phyloP scores from a whole-genome alignment of 2,329 filamentous ascomycete species.

The Aotearoamyces nothofagi region DNA sequence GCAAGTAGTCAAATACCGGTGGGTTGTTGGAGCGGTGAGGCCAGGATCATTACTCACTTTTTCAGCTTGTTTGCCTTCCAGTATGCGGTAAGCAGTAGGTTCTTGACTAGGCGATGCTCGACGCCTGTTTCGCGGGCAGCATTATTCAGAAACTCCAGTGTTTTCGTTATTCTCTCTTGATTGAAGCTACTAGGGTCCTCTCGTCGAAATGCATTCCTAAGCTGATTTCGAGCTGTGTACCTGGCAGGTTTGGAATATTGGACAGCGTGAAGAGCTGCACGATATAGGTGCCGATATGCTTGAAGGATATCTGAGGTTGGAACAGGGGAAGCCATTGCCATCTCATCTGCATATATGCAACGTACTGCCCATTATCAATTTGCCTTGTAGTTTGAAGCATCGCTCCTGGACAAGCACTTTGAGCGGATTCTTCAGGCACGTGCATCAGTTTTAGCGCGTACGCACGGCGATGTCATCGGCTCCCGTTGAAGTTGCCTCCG shows the following conservation, averaged over 20 bases:
- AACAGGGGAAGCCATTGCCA: constrained; percentile 9
- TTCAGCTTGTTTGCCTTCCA: constrained; percentile 4
- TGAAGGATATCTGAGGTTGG: constrained; percentile 30
- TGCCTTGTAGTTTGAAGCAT: too few species aligned
- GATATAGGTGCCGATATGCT: constrained; percentile 58
- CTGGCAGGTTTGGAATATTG: constrained; percentile 57
- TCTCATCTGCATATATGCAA: too few species aligned
- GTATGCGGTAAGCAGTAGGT: constrained; percentile 35
- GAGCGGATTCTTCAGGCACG: too few species aligned
- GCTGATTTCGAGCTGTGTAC: constrained; percentile 40
- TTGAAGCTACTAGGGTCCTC: constrained; percentile 27
- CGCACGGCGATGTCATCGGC: too few species aligned
- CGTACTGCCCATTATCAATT: too few species aligned
- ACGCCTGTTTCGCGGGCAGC: constrained; percentile 48
- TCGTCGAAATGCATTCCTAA: constrained; percentile 42
- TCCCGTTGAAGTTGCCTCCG: too few species aligned
- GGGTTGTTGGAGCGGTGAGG: too few species aligned
- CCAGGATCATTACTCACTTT: constrained; percentile 2
- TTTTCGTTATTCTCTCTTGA: constrained; percentile 39
- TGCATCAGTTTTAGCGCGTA: too few species aligned
- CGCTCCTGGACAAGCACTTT: too few species aligned
- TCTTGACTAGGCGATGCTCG: constrained; percentile 60
- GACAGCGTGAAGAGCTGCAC: constrained; percentile 51
- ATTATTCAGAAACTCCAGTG: constrained; percentile 52
- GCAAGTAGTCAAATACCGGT: too few species aligned